Conservation (phyloP, 1,284 basidiomycete genomes). For the Ganoderma boninense region DNA sequence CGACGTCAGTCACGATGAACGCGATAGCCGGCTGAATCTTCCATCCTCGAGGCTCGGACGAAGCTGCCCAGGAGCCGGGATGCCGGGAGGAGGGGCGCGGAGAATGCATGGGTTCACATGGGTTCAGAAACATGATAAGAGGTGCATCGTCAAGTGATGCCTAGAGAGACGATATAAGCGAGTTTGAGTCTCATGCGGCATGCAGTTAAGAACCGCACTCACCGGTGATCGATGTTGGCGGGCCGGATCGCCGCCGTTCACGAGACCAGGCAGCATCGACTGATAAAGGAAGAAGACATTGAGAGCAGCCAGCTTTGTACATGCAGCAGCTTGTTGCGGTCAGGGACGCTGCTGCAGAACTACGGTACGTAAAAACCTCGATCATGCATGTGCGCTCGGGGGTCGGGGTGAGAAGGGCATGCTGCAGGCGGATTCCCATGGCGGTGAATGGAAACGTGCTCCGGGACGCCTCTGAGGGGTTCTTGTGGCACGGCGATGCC, state of each 20-base stretch:
- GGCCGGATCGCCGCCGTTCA: neutral
- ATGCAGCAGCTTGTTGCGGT: neutral
- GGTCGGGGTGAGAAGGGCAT: neutral
- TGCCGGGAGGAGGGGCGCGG: neutral
- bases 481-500: neutral
- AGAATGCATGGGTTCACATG: neutral
- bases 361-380: neutral
- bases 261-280: neutral
- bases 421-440: neutral
- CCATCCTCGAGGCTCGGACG: neutral
- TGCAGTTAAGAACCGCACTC: neutral
- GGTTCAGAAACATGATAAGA: neutral
- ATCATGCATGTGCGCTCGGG: neutral
- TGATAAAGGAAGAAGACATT: neutral
- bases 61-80: neutral
- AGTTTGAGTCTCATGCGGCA: neutral
- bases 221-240: neutral
- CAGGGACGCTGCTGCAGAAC: no score
- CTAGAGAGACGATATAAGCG: neutral
- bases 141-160: neutral
- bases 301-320: neutral
- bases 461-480: neutral
- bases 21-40: conserved; percentile 6
- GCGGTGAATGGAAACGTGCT: neutral
- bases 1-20: neutral